Evolutionary conservation across 306 rosid species (phyloP), one percentile per base, ranked within the genome.

Genomic region (Hippophae tibetana): DNA sequence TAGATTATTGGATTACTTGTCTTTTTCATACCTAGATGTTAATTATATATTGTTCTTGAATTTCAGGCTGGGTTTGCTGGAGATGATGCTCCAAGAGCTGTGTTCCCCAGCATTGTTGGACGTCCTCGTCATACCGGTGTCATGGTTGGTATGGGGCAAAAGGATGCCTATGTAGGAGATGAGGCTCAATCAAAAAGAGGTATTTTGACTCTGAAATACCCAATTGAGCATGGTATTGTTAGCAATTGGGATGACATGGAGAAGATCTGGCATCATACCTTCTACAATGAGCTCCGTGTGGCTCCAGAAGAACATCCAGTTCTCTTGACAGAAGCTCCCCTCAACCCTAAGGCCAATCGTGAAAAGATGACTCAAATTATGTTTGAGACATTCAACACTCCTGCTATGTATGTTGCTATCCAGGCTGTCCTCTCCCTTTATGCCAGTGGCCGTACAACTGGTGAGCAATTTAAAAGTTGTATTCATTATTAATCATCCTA

Each of bases 91-190:
- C 98, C 98, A 47, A 81, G 98, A 81, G 98, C 96, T 14, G 98
- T 90, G 40, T 90, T 90, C 72, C 97, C 97, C 58, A 90, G 97
- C 76, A 90, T 90, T 58, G 95, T 90, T 5, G 96, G 97, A 14
- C 97, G 97, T 41, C 97, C 95, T 10, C 87, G 97, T 25, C 97
- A 89, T 78, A 89, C 97, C 0, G 97, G 97, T 54, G 97, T 90
- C 77, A 90, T 90, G 97, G 97, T 90, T 68, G 97, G 97, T 9
- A 90, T 90, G 97, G 97, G 97, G 48, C 97, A 90, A 59, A 90
- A 90, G 77, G 97, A 90, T 74, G 97, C 95, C 53, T 90, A 90
- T 74, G 97, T 90, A 23, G 95, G 97, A 25, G 97, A 90, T 67
- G 97, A 90, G 71, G 97, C 97, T 57, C 95, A 90, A 73, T 90